These are phyloP conservation scores for Septoria petroselini DNA, from an alignment of 2,329 filamentous ascomycete genomes.

Conservation along the genomic window DNA sequence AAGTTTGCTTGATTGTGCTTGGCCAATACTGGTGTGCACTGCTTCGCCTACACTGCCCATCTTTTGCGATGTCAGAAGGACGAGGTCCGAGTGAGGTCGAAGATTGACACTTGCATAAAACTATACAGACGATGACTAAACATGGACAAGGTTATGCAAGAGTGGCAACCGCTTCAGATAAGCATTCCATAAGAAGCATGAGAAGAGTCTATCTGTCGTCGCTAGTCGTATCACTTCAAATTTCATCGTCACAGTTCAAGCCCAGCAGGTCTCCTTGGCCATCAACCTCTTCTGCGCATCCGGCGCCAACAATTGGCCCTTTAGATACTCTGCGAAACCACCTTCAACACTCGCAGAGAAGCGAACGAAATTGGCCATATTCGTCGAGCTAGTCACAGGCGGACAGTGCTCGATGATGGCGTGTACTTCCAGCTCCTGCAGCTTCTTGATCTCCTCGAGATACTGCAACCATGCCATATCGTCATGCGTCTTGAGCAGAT, in stretches of 20 bases:
- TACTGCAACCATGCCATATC: constrained; percentile 59
- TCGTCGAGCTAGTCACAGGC: constrained; percentile 49
- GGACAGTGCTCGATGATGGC: constrained; percentile 56
- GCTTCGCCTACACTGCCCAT: too few relatives aligned
- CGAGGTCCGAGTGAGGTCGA: too few relatives aligned
- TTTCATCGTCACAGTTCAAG: too few relatives aligned
- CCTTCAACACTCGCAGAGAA: constrained; percentile 60
- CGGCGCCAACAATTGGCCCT: constrained; percentile 21
- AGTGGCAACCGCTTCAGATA: too few relatives aligned
- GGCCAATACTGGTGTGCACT: too few relatives aligned
- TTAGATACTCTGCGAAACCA: constrained; percentile 55
- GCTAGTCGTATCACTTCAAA: too few relatives aligned
- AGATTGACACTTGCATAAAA: too few relatives aligned
- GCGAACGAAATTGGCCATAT: constrained; percentile 57
- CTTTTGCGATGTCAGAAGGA: too few relatives aligned
- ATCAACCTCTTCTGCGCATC: constrained; percentile 1
- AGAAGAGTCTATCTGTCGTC: background rate
- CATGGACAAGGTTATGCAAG: too few relatives aligned
- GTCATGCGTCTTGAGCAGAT: constrained; percentile 46
- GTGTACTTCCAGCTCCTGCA: constrained; percentile 52
- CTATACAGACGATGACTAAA: too few relatives aligned
- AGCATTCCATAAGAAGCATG: background rate
- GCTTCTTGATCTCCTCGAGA: constrained; percentile 50
- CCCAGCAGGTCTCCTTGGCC: too few relatives aligned
- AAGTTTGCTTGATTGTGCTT: too few relatives aligned